A percentile compares a stretch with the other conserved stretches of the same genome.
Conservation (phyloP, 1,284 basidiomycete species). For the Cutaneotrichosporon spelunceum region DNA sequence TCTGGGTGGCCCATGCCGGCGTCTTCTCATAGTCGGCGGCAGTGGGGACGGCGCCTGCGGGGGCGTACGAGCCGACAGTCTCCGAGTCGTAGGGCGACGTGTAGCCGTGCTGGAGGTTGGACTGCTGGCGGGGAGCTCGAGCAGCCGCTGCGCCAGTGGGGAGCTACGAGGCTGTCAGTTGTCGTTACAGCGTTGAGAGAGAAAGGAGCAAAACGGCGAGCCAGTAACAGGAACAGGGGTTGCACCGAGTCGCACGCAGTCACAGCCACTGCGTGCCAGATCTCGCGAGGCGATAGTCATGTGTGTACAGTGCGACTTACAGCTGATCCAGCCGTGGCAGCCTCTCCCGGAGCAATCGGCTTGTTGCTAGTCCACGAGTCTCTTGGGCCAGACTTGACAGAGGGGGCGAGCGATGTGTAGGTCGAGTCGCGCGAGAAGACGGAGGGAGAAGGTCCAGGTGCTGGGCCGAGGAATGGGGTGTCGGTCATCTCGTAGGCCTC, state of each 20-base stretch:
- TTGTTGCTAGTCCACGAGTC: slow-evolving; percentile 23
- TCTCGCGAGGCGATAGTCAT: neutral
- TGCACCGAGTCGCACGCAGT: neutral
- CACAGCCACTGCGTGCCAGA: neutral
- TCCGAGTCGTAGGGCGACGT: slow-evolving; percentile 35
- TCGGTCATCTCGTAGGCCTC: slow-evolving; percentile 7
- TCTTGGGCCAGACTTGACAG: slow-evolving; percentile 12
- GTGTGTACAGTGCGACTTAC: slow-evolving; percentile 22
- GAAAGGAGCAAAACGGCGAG: neutral
- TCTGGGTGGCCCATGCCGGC: slow-evolving; percentile 33
- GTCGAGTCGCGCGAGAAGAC: slow-evolving; percentile 45
- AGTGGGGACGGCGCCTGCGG: slow-evolving; percentile 24
- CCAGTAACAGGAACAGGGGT: neutral
- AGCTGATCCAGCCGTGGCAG: slow-evolving; percentile 26
- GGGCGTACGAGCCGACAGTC: slow-evolving; percentile 38
- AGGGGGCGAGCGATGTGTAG: slow-evolving; percentile 23
- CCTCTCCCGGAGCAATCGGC: slow-evolving; percentile 30
- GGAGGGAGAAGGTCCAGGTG: slow-evolving; percentile 30
- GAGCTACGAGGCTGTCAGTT: neutral
- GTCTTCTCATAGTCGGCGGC: slow-evolving; percentile 34
- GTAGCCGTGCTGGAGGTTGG: slow-evolving; percentile 32
- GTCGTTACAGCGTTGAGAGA: neutral
- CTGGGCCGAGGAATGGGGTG: slow-evolving; percentile 13
- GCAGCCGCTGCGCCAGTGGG: slow-evolving; percentile 3
- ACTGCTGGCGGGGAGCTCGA: slow-evolving; percentile 27